phyloP scores from a whole-genome alignment of 139 green algal genomes.

The Coelastrella sp. region DNA sequence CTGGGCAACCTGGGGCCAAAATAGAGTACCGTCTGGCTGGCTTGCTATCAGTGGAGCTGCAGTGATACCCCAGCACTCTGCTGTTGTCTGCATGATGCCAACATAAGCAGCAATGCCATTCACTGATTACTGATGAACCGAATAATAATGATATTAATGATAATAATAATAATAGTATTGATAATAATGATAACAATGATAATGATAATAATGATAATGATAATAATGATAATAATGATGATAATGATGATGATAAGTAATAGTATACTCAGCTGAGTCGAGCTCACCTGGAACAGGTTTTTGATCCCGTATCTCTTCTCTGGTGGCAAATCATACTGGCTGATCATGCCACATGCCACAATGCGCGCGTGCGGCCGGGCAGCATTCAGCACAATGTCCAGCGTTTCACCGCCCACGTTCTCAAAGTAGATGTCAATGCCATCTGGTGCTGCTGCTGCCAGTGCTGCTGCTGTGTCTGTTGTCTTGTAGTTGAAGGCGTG shows the following conservation, averaged over 20 bases:
- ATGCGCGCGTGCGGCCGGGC: slow-evolving; percentile 41
- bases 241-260: background rate
- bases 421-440: slow-evolving; percentile 62
- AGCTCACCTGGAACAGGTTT: slow-evolving; percentile 46
- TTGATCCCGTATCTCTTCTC: slow-evolving; percentile 53
- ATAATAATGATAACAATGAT: no score
- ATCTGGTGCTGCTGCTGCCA: slow-evolving; percentile 32
- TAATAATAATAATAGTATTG: no score
- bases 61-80: no score
- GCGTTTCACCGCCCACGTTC: slow-evolving; percentile 57
- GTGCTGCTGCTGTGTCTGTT: slow-evolving; percentile 21
- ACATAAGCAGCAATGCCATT: no score
- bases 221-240: no score
- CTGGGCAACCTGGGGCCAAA: no score
- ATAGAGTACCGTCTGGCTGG: no score
- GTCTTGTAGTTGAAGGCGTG: slow-evolving; percentile 66
- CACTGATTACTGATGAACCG: no score
- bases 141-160: no score
- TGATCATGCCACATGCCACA: slow-evolving; percentile 59
- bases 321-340: slow-evolving; percentile 51
- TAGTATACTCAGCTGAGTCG: background rate
- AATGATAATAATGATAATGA: no score
- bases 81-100: no score
- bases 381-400: slow-evolving; percentile 54
- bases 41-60: no score